Evolutionary conservation across 495 filamentous ascomycete genomes (phyloP), one percentile per base, ranked within the genome.

Genomic region (Daldinia bambusicola): DNA sequence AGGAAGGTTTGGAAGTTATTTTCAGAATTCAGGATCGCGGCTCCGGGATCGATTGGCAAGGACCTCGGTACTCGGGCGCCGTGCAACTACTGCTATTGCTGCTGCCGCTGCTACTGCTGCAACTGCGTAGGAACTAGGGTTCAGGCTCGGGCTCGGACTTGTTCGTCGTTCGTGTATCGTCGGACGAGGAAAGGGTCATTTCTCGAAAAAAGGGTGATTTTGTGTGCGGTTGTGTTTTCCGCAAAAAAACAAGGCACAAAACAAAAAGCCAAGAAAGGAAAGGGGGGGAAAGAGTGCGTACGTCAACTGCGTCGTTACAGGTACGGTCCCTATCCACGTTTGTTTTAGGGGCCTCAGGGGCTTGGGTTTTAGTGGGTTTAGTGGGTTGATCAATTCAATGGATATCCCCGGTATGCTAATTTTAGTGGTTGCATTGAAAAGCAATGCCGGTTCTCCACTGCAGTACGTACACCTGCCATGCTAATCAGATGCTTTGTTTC

Each of bases 301-400:
- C 66, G 60, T 63, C 57, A 67, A 63, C 16, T 36, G 37, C 26
- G 30, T 50, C 4, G 61, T 64, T 59, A n/a, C n/a, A n/a, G n/a
- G n/a, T n/a, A n/a, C n/a, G n/a, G n/a, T n/a, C n/a, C n/a, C n/a
- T n/a, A n/a, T 20, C 52, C 18, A 63, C 5, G 58, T 69, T 60
- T 18, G 38, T 61, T 70, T 70, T 66, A 63, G 68, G 67, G 62
- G 61, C 56, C 66, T 69, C 34, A 50, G 43, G 61, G 67, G 60
- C 41, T 18, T 20, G 20, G 5, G 9, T 36, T 36, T 55, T 41
- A 45, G 51, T 40, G 16, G 14, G 6, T 57, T 63, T 37, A 37
- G 53, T 18, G 53, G 52, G 8, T 34, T 56, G 13, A 16, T 34
- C 52, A 43, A 65, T 58, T 58, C 22, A 51, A 63, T 65, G 55